phyloP scores from a whole-genome alignment of 2,329 filamentous ascomycete genomes.

The Botryotinia calthae region DNA sequence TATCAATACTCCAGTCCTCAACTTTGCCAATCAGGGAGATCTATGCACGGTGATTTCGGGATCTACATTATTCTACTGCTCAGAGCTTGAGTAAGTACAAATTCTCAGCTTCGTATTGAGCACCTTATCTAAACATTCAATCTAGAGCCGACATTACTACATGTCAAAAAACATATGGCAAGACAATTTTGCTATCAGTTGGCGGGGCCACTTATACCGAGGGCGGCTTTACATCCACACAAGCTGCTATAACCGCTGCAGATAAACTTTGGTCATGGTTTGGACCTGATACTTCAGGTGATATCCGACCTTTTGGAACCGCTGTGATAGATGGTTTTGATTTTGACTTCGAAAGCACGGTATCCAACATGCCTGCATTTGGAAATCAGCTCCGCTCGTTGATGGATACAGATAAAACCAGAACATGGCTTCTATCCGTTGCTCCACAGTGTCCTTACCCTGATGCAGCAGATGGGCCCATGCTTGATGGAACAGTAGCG shows the following conservation, averaged over 20 bases:
- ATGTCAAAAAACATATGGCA: slow-evolving; percentile 62
- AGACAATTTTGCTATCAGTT: slow-evolving; percentile 70
- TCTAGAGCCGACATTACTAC: slow-evolving; percentile 47
- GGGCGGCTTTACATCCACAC: slow-evolving; percentile 58
- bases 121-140: not conserved
- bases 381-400: slow-evolving; percentile 54
- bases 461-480: slow-evolving; percentile 56
- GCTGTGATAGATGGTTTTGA: slow-evolving; percentile 72
- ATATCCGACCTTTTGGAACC: slow-evolving; percentile 63
- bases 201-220: slow-evolving; percentile 69
- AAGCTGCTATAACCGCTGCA: slow-evolving; percentile 55
- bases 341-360: slow-evolving; percentile 65
- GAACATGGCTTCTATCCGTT: slow-evolving; percentile 58
- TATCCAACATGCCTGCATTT: slow-evolving; percentile 60
- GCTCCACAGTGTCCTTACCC: slow-evolving; percentile 69
- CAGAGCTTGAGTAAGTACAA: slow-evolving; percentile 60
- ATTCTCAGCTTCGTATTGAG: not conserved
- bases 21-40: slow-evolving; percentile 64
- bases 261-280: slow-evolving; percentile 69
- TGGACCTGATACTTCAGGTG: slow-evolving; percentile 52
- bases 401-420: slow-evolving; percentile 52
- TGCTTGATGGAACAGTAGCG: slow-evolving; percentile 52
- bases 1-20: slow-evolving; percentile 54
- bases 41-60: slow-evolving; percentile 58
- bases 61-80: slow-evolving; percentile 58